These are phyloP conservation scores for Ostreobium quekettii DNA, from an alignment of 139 green algal species.

Conservation along the genomic window DNA sequence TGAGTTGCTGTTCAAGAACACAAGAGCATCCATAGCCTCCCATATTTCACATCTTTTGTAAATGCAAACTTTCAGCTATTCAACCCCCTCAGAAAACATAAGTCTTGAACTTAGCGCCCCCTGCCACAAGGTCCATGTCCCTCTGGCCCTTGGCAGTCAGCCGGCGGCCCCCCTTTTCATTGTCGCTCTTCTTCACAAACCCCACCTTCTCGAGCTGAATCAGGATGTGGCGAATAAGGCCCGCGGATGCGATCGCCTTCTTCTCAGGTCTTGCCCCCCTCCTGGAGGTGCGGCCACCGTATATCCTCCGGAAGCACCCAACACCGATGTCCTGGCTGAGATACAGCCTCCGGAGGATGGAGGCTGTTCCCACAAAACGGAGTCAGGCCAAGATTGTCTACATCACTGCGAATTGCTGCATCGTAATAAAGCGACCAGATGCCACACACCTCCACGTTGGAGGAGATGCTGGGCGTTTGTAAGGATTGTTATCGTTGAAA, in stretches of 20 bases:
- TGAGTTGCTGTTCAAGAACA: too few relatives aligned
- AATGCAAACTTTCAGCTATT: too few relatives aligned
- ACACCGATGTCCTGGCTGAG: conserved; percentile 81
- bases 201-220: conserved; percentile 75
- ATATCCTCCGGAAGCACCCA: conserved; percentile 80
- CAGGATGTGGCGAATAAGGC: conserved; percentile 75
- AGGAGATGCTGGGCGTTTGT: neutral
- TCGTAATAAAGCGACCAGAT: too few relatives aligned
- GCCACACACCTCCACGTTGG: conserved; percentile 18
- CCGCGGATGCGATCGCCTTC: conserved; percentile 42
- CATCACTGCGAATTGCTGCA: too few relatives aligned
- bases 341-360: conserved; percentile 91
- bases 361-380: too few relatives aligned
- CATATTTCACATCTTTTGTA: too few relatives aligned
- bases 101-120: conserved; percentile 36
- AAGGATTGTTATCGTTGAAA: too few relatives aligned
- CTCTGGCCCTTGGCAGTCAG: conserved; percentile 81
- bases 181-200: conserved; percentile 52
- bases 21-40: too few relatives aligned
- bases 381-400: too few relatives aligned
- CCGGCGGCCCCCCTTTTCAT: conserved; percentile 67
- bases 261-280: conserved; percentile 50
- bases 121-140: conserved; percentile 89
- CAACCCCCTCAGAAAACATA: too few relatives aligned
- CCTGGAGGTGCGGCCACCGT: conserved; percentile 65